These are phyloP conservation scores for Botryotinia narcissicola DNA, from an alignment of 2,329 filamentous ascomycete species.

Conservation along the genomic window DNA sequence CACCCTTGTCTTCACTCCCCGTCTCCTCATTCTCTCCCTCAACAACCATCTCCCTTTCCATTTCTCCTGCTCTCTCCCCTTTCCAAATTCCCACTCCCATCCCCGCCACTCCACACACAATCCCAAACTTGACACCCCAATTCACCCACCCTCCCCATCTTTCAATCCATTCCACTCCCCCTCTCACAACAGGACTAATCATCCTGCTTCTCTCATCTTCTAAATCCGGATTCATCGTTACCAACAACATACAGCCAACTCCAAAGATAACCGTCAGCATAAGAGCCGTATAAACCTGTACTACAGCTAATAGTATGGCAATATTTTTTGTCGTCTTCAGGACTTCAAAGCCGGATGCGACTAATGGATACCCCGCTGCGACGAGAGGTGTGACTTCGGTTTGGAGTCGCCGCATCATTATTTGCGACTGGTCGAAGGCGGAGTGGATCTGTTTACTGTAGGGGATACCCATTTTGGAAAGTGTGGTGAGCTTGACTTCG, in stretches of 20 bases:
- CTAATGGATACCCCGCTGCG: not conserved
- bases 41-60: not conserved
- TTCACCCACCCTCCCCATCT: not conserved
- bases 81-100: not conserved
- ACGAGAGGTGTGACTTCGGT: not conserved
- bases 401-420: not conserved
- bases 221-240: not conserved
- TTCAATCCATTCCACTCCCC: not conserved
- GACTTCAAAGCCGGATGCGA: not conserved
- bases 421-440: constrained; percentile 3
- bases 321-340: not conserved
- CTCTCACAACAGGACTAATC: not conserved
- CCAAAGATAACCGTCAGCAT: not conserved
- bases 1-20: not conserved
- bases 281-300: not conserved
- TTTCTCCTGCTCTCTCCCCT: not conserved
- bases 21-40: not conserved
- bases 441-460: constrained; percentile 5
- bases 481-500: not conserved
- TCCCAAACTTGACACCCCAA: not conserved
- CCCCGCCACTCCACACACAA: not conserved
- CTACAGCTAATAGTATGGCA: not conserved
- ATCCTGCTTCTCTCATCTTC: not conserved
- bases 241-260: not conserved
- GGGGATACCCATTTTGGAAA: not conserved